Evolutionary conservation across 73 alveolate species (phyloP).

Genomic region (Paramecium caudatum): DNA sequence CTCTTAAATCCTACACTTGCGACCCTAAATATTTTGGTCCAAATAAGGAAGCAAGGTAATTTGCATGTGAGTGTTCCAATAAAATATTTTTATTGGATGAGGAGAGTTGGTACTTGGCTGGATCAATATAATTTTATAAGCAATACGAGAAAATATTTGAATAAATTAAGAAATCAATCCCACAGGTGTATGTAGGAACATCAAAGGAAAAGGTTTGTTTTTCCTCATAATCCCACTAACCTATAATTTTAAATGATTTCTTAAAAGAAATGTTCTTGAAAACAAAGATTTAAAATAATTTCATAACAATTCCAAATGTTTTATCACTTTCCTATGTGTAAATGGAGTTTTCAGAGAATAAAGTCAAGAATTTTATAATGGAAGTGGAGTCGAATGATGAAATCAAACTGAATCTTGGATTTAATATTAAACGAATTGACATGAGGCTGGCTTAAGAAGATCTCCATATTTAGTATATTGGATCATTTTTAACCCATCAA

Average conservation of each 20-base stretch:
- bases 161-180: neutral
- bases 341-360: neutral
- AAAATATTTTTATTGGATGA: conserved; percentile 28
- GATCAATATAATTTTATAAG: neutral
- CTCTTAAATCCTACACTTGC: neutral
- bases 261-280: conserved; percentile 16
- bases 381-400: conserved; percentile 47
- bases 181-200: conserved; percentile 22
- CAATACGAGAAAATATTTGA: conserved; percentile 25
- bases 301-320: neutral
- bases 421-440: neutral
- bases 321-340: conserved; percentile 6
- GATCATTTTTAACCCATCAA: conserved; percentile 28
- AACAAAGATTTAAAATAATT: conserved; percentile 10
- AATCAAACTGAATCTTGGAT: neutral
- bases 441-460: conserved; percentile 30
- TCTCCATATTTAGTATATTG: neutral
- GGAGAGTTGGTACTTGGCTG: conserved; percentile 31
- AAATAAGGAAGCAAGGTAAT: conserved; percentile 21
- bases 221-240: conserved; percentile 22
- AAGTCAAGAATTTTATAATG: neutral
- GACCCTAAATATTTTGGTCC: conserved; percentile 47
- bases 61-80: conserved; percentile 7
- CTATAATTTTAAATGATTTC: conserved; percentile 21
- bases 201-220: neutral